These are phyloP conservation scores for Acacia confusa DNA, from an alignment of 306 rosid genomes.

Conservation along the genomic window DNA sequence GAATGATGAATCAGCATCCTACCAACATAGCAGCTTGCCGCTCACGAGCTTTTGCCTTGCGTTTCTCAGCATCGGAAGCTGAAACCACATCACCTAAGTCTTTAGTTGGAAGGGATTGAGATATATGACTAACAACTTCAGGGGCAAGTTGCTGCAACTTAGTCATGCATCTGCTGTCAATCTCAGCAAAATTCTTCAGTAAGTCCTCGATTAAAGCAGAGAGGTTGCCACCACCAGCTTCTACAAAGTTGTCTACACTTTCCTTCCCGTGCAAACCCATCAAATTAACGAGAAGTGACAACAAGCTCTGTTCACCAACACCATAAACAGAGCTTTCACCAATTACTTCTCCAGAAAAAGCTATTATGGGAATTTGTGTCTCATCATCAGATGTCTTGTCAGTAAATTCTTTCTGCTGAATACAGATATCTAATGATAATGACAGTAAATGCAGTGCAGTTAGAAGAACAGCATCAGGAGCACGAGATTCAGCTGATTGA, in stretches of 20 bases:
- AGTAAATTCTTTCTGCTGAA: conserved; percentile 58
- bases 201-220: conserved; percentile 65
- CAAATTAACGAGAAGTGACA: conserved; percentile 83
- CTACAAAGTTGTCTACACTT: conserved; percentile 48
- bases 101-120: conserved; percentile 46
- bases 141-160: conserved; percentile 79
- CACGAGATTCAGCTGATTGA: conserved; percentile 71
- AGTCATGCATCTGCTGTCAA: conserved; percentile 70
- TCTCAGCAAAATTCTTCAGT: conserved; percentile 83
- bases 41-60: conserved; percentile 94
- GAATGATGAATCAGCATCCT: conserved; percentile 27
- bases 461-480: conserved; percentile 82
- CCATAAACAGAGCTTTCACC: conserved; percentile 45
- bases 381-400: conserved; percentile 39
- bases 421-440: conserved; percentile 73
- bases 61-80: conserved; percentile 78
- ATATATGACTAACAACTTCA: conserved; percentile 52
- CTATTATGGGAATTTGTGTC: conserved; percentile 64
- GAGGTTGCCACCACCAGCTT: conserved; percentile 68
- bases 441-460: conserved; percentile 87
- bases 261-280: conserved; percentile 71
- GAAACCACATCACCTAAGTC: conserved; percentile 43
- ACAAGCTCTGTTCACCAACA: conserved; percentile 72
- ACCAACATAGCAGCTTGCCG: conserved; percentile 94
- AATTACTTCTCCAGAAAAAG: conserved; percentile 62